Base-by-base conservation (phyloP, 106 monocot genomes). In the Dendrobium officinale region DNA sequence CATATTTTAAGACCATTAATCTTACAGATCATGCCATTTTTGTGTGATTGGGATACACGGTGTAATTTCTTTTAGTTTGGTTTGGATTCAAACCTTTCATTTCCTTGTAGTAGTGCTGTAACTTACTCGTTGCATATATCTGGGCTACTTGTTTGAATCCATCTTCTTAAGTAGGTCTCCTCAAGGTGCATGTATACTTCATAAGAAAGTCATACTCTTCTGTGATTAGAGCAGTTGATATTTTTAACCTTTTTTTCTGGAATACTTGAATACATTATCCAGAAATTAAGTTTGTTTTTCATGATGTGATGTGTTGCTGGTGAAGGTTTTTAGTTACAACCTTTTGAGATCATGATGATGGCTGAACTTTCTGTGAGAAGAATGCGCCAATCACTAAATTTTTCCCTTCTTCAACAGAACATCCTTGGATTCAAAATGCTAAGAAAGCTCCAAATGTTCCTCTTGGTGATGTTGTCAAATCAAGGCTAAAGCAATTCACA, bases 381-480 rank as follows among this genome's bases (percentile, higher is more conserved):
- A 73, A 42, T 73, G 40, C 0, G 2, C 16, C 73, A 41, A 41
- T 41, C 37, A 42, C 73, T 40, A 31, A 20, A 22, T 75, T 22
- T n/a, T 47, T 75, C 0, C 19, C 45, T 76, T 48, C 13, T 47
- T 76, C 70, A 4, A 61, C 83, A 98, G 98, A 98, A 73, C 98
- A 98, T 88, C 78, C 89, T 40, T 98, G 98, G 98, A 91, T 98
- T 77, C 95, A 92, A 86, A 98, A 98, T 95, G 94, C 95, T 40
- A 98, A 95, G 82, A 98, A 95, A 79, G 98, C 98, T 81, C 89
- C 98, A 42, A 92, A 95, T 88, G 89, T 95, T 79, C 95, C 95
- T 80, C 94, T 98, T 85, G 98, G 98, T 77, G 98, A 95, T 89
- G 92, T 93, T 77, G 98, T 98, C 55, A 95, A 98, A 82, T 95